Conservation (phyloP, 1,284 basidiomycete species). For the Puccinia sorghi region DNA sequence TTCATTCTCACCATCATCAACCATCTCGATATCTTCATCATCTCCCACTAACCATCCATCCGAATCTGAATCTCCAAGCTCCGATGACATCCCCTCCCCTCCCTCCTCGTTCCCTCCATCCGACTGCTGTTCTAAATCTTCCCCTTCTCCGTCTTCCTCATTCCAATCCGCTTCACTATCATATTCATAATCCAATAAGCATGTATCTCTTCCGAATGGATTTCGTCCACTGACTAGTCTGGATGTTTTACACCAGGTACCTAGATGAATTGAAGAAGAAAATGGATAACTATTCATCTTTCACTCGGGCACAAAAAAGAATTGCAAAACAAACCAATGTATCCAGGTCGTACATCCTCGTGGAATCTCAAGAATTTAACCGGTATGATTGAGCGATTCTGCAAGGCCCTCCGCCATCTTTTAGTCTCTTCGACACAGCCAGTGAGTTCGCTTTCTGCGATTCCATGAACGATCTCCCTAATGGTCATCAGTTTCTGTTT, state of each 20-base stretch:
- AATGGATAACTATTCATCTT: background rate
- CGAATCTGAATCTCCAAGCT: constrained; percentile 66
- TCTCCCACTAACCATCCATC: constrained; percentile 54
- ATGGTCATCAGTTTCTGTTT: constrained; percentile 26
- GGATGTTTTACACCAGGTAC: constrained; percentile 76
- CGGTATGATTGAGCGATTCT: constrained; percentile 29
- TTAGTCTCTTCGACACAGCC: constrained; percentile 38
- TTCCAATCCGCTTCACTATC: constrained; percentile 60
- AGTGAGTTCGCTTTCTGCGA: constrained; percentile 33
- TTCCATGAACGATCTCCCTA: constrained; percentile 38
- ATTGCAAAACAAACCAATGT: constrained; percentile 25
- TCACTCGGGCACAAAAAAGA: background rate
- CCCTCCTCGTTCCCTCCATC: constrained; percentile 65
- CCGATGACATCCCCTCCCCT: constrained; percentile 60
- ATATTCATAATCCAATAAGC: constrained; percentile 74
- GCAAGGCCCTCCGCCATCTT: constrained; percentile 36
- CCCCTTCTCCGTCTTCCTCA: constrained; percentile 34
- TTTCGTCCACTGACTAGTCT: constrained; percentile 70
- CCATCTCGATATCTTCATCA: constrained; percentile 52
- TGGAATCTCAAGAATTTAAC: constrained; percentile 35
- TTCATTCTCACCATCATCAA: constrained; percentile 52
- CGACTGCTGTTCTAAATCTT: constrained; percentile 74
- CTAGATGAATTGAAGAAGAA: constrained; percentile 51
- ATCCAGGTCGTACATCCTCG: constrained; percentile 47
- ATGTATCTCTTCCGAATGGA: constrained; percentile 70